Evolutionary conservation across 805 yeast species (phyloP).

Genomic region (Saturnispora quitensis): DNA sequence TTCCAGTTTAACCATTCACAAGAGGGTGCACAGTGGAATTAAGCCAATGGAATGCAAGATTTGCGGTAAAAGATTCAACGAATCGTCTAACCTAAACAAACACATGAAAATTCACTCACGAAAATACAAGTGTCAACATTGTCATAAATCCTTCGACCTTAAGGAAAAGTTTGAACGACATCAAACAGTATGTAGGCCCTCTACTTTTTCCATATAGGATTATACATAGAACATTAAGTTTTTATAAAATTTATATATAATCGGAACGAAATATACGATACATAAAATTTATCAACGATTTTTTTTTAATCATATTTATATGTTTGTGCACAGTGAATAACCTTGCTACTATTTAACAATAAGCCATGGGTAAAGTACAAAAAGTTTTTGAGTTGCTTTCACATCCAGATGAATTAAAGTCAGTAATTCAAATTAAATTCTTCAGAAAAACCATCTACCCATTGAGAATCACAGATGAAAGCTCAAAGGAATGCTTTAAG

Average conservation of each 20-base stretch:
- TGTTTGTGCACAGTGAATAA: background rate
- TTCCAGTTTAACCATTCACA: slow-evolving; percentile 74
- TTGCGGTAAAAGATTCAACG: slow-evolving; percentile 81
- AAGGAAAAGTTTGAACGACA: slow-evolving; percentile 36
- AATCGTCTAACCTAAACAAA: slow-evolving; percentile 79
- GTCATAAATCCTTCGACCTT: slow-evolving; percentile 44
- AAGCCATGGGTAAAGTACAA: slow-evolving; percentile 15
- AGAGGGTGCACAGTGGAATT: slow-evolving; percentile 82
- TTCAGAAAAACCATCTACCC: slow-evolving; percentile 47
- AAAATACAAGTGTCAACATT: slow-evolving; percentile 39
- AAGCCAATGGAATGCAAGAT: slow-evolving; percentile 74
- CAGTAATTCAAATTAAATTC: slow-evolving; percentile 52
- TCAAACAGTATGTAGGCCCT: slow-evolving; percentile 16
- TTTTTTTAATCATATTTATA: background rate
- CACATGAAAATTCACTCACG: slow-evolving; percentile 75
- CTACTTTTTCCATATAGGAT: background rate
- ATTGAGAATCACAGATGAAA: slow-evolving; percentile 32
- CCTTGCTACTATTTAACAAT: background rate
- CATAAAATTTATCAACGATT: background rate
- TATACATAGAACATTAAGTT: background rate
- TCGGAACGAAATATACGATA: slow-evolving; percentile 1
- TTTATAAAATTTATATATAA: background rate
- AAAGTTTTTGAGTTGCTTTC: slow-evolving; percentile 38
- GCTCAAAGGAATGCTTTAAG: slow-evolving; percentile 55
- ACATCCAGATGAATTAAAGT: slow-evolving; percentile 66